phyloP scores from a whole-genome alignment of 805 yeast species.

The Metschnikowia reukaufii region DNA sequence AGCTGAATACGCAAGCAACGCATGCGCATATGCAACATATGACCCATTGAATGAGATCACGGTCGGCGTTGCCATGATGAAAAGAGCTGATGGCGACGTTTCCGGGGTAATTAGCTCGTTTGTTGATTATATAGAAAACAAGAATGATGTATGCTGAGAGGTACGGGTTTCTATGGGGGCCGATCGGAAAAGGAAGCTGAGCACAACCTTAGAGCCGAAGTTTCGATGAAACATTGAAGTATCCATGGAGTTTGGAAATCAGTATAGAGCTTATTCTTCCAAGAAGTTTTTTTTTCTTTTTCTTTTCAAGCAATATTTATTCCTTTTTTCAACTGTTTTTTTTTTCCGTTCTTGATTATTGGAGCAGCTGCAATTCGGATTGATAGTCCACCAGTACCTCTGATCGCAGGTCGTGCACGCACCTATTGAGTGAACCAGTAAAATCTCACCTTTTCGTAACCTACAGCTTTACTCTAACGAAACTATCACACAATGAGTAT shows the following conservation, averaged over 20 bases:
- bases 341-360: neutral
- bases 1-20: conserved; percentile 69
- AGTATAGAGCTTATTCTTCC: too few species aligned
- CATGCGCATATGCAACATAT: conserved; percentile 68
- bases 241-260: too few species aligned
- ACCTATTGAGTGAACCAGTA: conserved; percentile 27
- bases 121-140: neutral
- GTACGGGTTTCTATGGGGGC: conserved; percentile 9
- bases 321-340: neutral
- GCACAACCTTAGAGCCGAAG: too few species aligned
- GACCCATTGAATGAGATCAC: conserved; percentile 54
- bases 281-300: too few species aligned
- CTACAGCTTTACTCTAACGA: neutral
- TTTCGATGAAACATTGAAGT: too few species aligned
- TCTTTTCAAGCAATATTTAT: too few species aligned
- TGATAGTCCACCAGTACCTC: neutral
- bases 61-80: conserved; percentile 9
- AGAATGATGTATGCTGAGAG: neutral
- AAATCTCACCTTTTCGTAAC: conserved; percentile 32
- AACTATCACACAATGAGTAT: conserved; percentile 9
- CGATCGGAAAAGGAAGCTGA: neutral
- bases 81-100: neutral
- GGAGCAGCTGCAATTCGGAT: neutral
- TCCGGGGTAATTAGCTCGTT: neutral
- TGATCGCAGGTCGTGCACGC: conserved; percentile 20